Evolutionary conservation across 225 moss, liverwort and hornwort genomes (phyloP).

Genomic region (Marchantia paleacea): DNA sequence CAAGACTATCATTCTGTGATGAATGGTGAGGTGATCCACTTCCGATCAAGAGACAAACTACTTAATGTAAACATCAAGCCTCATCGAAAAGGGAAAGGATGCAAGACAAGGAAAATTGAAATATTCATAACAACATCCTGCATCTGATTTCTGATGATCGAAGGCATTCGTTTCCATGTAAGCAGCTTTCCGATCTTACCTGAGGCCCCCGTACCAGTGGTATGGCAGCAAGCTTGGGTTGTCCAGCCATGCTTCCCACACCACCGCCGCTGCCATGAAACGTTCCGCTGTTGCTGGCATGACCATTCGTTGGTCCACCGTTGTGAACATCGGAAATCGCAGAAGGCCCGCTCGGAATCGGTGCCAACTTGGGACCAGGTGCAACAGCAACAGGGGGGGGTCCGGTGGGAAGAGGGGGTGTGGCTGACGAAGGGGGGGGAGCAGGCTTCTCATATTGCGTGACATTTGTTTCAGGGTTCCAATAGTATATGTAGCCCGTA

Average conservation of each 20-base stretch:
- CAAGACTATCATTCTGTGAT: too few species aligned
- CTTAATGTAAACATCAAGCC: too few species aligned
- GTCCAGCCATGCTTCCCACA: conserved; percentile 41
- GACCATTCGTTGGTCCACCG: conserved; percentile 68
- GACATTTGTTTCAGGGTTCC: conserved; percentile 92
- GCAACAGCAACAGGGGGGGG: conserved; percentile 61
- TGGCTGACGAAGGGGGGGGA: conserved; percentile 54
- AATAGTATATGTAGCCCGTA: conserved; percentile 87
- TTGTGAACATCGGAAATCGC: conserved; percentile 48
- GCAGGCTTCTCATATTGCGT: conserved; percentile 90
- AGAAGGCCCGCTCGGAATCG: conserved; percentile 59
- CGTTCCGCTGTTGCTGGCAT: conserved; percentile 44
- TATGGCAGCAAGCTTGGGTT: conserved; percentile 88
- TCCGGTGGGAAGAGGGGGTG: conserved; percentile 60
- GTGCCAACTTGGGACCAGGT: conserved; percentile 66
- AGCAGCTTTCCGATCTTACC: conserved; percentile 37
- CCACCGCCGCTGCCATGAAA: conserved; percentile 48
- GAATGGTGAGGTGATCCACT: too few species aligned
- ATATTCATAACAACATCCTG: too few species aligned
- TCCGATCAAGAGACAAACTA: too few species aligned
- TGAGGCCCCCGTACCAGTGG: conserved; percentile 69
- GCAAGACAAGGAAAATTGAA: too few species aligned
- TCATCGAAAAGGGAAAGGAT: too few species aligned
- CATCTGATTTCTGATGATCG: too few species aligned
- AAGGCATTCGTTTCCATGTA: too few species aligned